A percentile compares a stretch with the other conserved stretches of the same genome.
Conservation (phyloP, 352 stramenopile genomes). For the Globisporangium orthogonon region DNA sequence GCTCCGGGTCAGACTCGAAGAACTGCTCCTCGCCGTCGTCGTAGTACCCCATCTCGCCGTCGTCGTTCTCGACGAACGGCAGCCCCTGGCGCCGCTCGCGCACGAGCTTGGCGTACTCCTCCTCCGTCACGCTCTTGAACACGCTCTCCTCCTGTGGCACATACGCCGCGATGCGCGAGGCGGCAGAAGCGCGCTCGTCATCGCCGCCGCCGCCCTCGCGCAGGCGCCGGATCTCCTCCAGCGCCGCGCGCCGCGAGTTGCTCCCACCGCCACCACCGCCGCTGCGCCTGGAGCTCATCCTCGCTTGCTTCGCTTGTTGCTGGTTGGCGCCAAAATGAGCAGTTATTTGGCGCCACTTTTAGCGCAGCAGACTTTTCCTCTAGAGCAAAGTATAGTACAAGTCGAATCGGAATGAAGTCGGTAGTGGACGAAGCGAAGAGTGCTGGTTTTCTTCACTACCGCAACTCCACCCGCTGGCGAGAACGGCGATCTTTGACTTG, state of each 20-base stretch:
- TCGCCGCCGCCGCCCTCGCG: constrained; percentile 29
- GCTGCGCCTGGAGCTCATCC: constrained; percentile 56
- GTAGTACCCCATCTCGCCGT: constrained; percentile 82
- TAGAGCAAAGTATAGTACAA: background rate
- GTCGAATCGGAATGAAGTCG: background rate
- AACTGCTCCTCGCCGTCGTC: constrained; percentile 88
- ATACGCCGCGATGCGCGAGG: constrained; percentile 57
- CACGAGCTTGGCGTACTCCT: constrained; percentile 83
- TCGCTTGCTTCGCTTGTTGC: background rate
- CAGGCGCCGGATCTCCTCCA: constrained; percentile 76
- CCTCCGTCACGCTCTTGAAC: constrained; percentile 81
- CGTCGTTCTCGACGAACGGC: constrained; percentile 81
- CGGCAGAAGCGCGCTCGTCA: constrained; percentile 16
- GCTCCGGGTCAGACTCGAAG: constrained; percentile 78
- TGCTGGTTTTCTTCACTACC: too few relatives aligned
- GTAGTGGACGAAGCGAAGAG: background rate
- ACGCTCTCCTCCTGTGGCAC: constrained; percentile 71
- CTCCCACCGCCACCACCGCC: constrained; percentile 28
- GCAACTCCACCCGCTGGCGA: too few relatives aligned
- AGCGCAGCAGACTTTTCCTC: background rate
- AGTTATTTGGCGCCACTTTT: background rate
- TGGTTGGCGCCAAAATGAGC: background rate
- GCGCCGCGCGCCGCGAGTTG: constrained; percentile 37
- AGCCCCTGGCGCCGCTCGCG: constrained; percentile 66
- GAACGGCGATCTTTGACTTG: too few relatives aligned